Conservation (phyloP, 2,329 filamentous ascomycete genomes). For the Talaromyces sp. region DNA sequence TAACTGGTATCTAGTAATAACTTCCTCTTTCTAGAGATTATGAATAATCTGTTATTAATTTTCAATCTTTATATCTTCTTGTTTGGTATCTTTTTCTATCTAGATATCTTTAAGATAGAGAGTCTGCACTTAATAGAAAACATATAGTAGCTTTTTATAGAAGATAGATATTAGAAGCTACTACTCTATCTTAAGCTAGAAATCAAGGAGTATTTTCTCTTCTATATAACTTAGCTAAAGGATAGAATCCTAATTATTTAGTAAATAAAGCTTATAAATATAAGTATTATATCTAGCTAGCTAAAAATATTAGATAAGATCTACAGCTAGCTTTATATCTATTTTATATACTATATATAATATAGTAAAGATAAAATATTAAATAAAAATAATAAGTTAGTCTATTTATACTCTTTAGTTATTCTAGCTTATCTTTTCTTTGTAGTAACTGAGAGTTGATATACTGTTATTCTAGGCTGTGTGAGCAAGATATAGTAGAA, state of each 20-base stretch:
- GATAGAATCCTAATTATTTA: too few relatives aligned
- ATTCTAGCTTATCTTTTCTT: too few relatives aligned
- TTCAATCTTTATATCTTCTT: constrained; percentile 4
- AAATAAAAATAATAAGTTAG: constrained; percentile 1
- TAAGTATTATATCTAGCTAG: too few relatives aligned
- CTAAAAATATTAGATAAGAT: background rate
- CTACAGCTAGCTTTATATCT: background rate
- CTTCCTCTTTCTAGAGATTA: constrained; percentile 8
- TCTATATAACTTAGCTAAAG: too few relatives aligned
- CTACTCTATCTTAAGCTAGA: constrained; percentile 10
- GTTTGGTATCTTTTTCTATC: background rate
- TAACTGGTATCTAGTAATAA: background rate
- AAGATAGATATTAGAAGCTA: constrained; percentile 8
- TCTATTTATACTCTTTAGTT: background rate
- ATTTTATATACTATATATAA: background rate
- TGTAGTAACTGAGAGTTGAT: too few relatives aligned
- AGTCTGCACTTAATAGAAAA: constrained; percentile 12
- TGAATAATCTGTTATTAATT: background rate
- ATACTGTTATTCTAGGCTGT: background rate
- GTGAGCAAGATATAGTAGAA: constrained; percentile 27
- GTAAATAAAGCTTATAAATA: too few relatives aligned
- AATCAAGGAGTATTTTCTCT: background rate
- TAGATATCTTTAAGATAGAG: constrained; percentile 1
- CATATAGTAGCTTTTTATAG: constrained; percentile 12
- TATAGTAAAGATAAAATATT: background rate